Conservation (phyloP, 331 rosid genomes). For the Phaseolus coccineus region DNA sequence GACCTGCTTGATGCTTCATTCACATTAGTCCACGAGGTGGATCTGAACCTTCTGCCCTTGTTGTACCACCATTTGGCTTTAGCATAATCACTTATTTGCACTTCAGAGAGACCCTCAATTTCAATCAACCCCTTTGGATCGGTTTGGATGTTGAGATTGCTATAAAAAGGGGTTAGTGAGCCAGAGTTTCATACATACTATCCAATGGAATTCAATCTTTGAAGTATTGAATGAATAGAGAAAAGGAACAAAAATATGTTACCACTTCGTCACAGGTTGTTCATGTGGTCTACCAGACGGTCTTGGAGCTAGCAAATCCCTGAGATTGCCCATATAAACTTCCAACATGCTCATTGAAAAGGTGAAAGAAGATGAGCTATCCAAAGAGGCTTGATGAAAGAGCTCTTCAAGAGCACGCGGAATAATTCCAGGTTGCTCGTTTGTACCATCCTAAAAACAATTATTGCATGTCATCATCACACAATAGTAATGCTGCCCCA, state of each 20-base stretch:
- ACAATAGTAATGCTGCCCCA: not conserved
- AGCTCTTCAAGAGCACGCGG: conserved; percentile 86
- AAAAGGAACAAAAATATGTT: conserved; percentile 13
- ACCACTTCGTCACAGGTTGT: conserved; percentile 66
- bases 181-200: conserved; percentile 33
- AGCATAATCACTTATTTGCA: conserved; percentile 66
- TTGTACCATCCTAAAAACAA: conserved; percentile 79
- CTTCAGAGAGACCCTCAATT: conserved; percentile 92
- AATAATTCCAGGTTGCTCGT: conserved; percentile 77
- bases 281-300: conserved; percentile 59
- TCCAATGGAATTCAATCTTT: not conserved
- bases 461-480: conserved; percentile 34
- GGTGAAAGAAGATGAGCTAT: conserved; percentile 55
- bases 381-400: conserved; percentile 68
- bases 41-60: conserved; percentile 80
- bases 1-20: conserved; percentile 97
- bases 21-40: conserved; percentile 94
- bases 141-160: conserved; percentile 96
- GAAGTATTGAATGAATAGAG: not conserved
- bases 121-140: conserved; percentile 84
- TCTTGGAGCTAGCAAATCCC: conserved; percentile 81
- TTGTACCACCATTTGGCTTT: conserved; percentile 91
- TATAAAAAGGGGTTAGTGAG: conserved; percentile 47
- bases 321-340: conserved; percentile 90
- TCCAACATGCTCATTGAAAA: conserved; percentile 96